phyloP scores from a whole-genome alignment of 164 flowering plant genomes.

The Cinnamomum micranthum region DNA sequence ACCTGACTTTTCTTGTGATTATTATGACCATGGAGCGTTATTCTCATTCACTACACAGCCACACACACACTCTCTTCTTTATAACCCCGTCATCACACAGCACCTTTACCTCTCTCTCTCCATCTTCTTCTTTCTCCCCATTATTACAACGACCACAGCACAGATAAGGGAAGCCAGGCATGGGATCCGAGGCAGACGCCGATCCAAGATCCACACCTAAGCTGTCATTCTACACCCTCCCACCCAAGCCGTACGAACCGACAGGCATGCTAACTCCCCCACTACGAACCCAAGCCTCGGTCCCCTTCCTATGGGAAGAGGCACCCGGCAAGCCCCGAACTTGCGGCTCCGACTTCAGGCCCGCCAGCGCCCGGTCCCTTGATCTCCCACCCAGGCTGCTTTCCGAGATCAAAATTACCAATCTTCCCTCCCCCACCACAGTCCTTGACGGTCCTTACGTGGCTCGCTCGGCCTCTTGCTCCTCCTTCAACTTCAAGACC shows the following conservation, averaged over 20 bases:
- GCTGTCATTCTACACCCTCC: conserved; percentile 47
- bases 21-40: conserved; percentile 1
- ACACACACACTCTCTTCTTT: neutral
- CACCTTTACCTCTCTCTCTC: neutral
- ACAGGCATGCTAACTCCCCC: conserved; percentile 62
- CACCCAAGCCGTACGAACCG: conserved; percentile 31
- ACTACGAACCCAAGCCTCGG: conserved; percentile 34
- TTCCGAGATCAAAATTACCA: conserved; percentile 12
- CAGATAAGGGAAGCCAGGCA: conserved; percentile 5
- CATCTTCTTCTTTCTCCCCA: neutral
- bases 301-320: conserved; percentile 84
- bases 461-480: conserved; percentile 33
- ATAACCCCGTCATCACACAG: no score
- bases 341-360: neutral
- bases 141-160: neutral
- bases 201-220: conserved; percentile 35
- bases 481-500: conserved; percentile 18
- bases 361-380: conserved; percentile 30
- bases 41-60: neutral
- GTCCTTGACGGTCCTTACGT: conserved; percentile 59
- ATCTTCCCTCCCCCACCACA: conserved; percentile 52
- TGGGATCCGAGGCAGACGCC: conserved; percentile 20
- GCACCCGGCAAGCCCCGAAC: conserved; percentile 69
- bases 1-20: conserved; percentile 10
- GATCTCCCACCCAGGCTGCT: conserved; percentile 69